Evolutionary conservation across 2,329 filamentous ascomycete species (phyloP).

Genomic region (Neofusicoccum sp.): DNA sequence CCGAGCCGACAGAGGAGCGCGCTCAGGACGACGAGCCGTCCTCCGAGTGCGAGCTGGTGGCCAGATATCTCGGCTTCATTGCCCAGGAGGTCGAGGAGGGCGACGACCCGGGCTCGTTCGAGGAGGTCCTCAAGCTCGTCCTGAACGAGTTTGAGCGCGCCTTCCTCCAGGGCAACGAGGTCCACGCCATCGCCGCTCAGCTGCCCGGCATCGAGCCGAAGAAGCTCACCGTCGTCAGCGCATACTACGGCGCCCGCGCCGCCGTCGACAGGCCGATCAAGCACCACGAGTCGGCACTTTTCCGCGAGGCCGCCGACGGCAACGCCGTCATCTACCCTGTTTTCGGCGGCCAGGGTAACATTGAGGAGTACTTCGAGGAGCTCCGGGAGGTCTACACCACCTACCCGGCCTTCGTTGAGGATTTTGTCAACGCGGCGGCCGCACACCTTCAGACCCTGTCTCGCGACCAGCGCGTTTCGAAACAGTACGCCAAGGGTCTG

Average conservation of each 20-base stretch:
- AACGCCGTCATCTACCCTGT: constrained; percentile 87
- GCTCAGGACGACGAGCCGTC: constrained; percentile 99
- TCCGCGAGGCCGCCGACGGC: constrained; percentile 81
- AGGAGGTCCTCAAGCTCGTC: constrained; percentile 87
- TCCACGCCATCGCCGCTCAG: constrained; percentile 81
- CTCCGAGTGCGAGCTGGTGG: constrained; percentile 86
- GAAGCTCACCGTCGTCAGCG: constrained; percentile 83
- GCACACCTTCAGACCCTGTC: constrained; percentile 84
- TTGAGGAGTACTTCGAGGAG: constrained; percentile 99
- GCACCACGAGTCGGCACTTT: constrained; percentile 87
- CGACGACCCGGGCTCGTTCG: constrained; percentile 87
- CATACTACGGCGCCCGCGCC: constrained; percentile 87
- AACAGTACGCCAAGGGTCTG: constrained; percentile 95
- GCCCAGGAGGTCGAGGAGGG: constrained; percentile 87
- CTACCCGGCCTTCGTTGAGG: constrained; percentile 86
- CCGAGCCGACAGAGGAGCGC: constrained; percentile 90
- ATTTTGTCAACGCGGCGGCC: constrained; percentile 76
- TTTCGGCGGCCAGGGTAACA: constrained; percentile 96
- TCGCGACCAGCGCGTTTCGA: constrained; percentile 80
- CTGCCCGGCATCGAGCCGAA: constrained; percentile 90
- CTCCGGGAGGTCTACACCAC: constrained; percentile 86
- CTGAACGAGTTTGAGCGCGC: constrained; percentile 95
- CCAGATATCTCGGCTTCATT: constrained; percentile 87
- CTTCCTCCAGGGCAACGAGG: constrained; percentile 93
- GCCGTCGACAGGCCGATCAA: constrained; percentile 84